These are phyloP conservation scores for Taphrina deformans DNA, from an alignment of 1,139 yeast genomes.

Conservation along the genomic window DNA sequence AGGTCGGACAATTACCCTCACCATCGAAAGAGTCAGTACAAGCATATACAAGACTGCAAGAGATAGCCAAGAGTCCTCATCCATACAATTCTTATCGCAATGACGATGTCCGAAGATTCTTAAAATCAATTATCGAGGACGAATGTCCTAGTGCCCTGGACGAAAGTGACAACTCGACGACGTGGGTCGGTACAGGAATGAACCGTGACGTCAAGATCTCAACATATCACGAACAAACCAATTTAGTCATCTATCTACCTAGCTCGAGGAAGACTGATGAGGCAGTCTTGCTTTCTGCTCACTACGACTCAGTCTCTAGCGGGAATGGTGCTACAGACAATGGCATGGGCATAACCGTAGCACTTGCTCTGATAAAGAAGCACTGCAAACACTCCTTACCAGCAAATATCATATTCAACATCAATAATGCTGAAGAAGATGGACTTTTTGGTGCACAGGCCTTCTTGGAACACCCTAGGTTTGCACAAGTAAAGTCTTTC, in stretches of 20 bases:
- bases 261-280: conserved; percentile 50
- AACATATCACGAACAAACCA: conserved; percentile 28
- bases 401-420: conserved; percentile 75
- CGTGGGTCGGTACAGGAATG: background rate
- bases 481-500: conserved; percentile 60
- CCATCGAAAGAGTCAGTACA: conserved; percentile 11
- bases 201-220: conserved; percentile 10
- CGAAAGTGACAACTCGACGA: conserved; percentile 21
- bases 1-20: conserved; percentile 11
- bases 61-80: conserved; percentile 64
- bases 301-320: conserved; percentile 86
- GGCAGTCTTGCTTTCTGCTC: conserved; percentile 77
- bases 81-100: conserved; percentile 77
- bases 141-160: conserved; percentile 21
- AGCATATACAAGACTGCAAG: conserved; percentile 30
- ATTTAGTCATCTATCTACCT: conserved; percentile 23
- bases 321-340: conserved; percentile 89
- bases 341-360: conserved; percentile 85
- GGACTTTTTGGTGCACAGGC: conserved; percentile 82
- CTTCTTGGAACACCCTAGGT: conserved; percentile 76
- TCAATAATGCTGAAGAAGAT: conserved; percentile 88
- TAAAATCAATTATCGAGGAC: conserved; percentile 45
- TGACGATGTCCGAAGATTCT: conserved; percentile 70
- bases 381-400: conserved; percentile 57
- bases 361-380: conserved; percentile 67